A percentile compares a stretch with the other conserved stretches of the same genome.
phyloP scores from a whole-genome alignment of 768 basidiomycete genomes.

The Psilocybe tampanensis region DNA sequence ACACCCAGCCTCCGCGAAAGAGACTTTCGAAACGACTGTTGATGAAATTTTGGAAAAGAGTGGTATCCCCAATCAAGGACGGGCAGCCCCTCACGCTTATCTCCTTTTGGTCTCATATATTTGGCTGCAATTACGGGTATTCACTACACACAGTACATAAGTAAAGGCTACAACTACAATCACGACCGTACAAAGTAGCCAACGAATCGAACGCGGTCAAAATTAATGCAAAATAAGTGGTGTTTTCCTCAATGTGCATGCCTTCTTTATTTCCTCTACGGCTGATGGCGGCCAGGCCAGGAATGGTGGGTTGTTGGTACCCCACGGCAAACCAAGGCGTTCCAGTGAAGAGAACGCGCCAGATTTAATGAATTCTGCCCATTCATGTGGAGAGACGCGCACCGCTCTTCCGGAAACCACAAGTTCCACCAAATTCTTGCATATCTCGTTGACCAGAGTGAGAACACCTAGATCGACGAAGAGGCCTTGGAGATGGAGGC shows the following conservation, averaged over 20 bases:
- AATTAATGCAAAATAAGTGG: slow-evolving; percentile 5
- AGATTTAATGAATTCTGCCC: slow-evolving; percentile 41
- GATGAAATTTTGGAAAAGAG: slow-evolving; percentile 4
- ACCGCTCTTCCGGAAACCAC: slow-evolving; percentile 41
- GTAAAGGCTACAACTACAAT: not conserved
- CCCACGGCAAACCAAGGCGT: slow-evolving; percentile 38
- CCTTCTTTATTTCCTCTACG: slow-evolving; percentile 18
- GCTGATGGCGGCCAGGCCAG: slow-evolving; percentile 32
- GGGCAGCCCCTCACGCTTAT: slow-evolving; percentile 4
- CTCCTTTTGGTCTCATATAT: slow-evolving; percentile 8
- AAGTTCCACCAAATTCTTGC: slow-evolving; percentile 41
- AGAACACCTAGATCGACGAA: slow-evolving; percentile 40
- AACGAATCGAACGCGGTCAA: not conserved
- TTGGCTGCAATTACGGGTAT: too few relatives aligned
- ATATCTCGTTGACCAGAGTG: slow-evolving; percentile 33
- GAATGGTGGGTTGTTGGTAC: slow-evolving; percentile 43
- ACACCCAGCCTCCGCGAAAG: not conserved
- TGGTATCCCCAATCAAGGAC: not conserved
- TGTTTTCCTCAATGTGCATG: slow-evolving; percentile 18
- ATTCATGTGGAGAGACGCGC: slow-evolving; percentile 39
- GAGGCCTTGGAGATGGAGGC: slow-evolving; percentile 44
- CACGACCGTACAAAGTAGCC: not conserved
- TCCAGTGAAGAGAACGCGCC: slow-evolving; percentile 36
- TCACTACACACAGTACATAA: too few relatives aligned
- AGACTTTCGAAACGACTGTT: not conserved